These are phyloP conservation scores for Zygosaccharomyces sapae DNA, from an alignment of 1,139 yeast species.

Conservation along the genomic window DNA sequence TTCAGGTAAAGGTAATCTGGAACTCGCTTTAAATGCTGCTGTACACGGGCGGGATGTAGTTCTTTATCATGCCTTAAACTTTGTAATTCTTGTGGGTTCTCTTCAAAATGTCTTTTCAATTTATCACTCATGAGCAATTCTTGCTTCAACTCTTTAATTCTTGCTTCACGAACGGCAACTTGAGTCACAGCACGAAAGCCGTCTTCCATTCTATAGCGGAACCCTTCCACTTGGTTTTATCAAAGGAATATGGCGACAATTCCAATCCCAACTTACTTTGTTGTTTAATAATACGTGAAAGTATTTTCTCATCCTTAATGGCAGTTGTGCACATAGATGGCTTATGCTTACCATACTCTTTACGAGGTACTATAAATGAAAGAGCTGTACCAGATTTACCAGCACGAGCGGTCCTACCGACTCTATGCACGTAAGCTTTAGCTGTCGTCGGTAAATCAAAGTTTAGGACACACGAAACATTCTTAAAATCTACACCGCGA, in stretches of 20 bases:
- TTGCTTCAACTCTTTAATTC: constrained; percentile 81
- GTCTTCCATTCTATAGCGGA: constrained; percentile 95
- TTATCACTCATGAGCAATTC: constrained; percentile 87
- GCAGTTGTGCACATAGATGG: constrained; percentile 68
- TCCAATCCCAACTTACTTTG: constrained; percentile 74
- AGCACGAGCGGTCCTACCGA: constrained; percentile 98
- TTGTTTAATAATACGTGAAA: constrained; percentile 68
- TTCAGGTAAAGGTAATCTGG: constrained; percentile 87
- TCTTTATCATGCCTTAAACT: constrained; percentile 90
- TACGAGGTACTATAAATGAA: constrained; percentile 82
- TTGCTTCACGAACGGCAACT: constrained; percentile 87
- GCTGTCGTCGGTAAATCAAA: constrained; percentile 92
- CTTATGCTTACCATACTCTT: constrained; percentile 86
- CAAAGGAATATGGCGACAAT: constrained; percentile 80
- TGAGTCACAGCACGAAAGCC: constrained; percentile 94
- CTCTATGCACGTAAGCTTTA: constrained; percentile 85
- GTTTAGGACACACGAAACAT: constrained; percentile 93
- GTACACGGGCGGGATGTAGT: constrained; percentile 76
- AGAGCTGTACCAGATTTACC: constrained; percentile 93
- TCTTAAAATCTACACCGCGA: constrained; percentile 93
- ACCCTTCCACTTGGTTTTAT: constrained; percentile 90
- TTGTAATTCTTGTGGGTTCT: constrained; percentile 92
- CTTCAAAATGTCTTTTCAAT: constrained; percentile 91
- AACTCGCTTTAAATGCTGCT: constrained; percentile 81
- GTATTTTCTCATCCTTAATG: constrained; percentile 79